Percentiles rank a stretch among this genome's conserved stretches.
Conservation (phyloP, 345 rosid species). For the Boechera divaricarpa region DNA sequence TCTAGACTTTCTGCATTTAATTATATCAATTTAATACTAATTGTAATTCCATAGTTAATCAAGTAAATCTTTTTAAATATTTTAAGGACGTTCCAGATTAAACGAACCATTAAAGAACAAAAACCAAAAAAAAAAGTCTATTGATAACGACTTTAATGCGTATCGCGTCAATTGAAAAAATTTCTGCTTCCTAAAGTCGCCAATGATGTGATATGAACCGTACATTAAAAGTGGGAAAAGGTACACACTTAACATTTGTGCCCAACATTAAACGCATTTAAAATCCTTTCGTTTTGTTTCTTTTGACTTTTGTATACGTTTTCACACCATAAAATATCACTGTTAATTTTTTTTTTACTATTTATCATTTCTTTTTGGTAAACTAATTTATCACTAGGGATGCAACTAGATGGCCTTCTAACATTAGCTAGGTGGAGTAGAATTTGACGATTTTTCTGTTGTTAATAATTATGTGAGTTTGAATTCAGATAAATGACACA, state of each 20-base stretch:
- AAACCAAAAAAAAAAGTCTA: slow-evolving; percentile 7
- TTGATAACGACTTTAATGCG: slow-evolving; percentile 44
- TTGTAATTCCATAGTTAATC: neutral
- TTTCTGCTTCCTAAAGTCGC: slow-evolving; percentile 10
- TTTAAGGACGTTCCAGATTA: slow-evolving; percentile 41
- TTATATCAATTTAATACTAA: slow-evolving; percentile 12
- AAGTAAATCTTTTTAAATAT: neutral
- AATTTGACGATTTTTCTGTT: neutral
- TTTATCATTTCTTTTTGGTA: neutral
- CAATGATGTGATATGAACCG: slow-evolving; percentile 37
- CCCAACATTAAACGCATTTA: slow-evolving; percentile 27
- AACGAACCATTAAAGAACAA: slow-evolving; percentile 31
- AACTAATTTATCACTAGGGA: neutral
- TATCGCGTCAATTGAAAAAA: slow-evolving; percentile 31
- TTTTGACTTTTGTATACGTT: slow-evolving; percentile 37
- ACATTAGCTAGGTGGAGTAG: neutral
- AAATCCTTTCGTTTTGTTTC: neutral
- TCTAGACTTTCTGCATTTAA: slow-evolving; percentile 22
- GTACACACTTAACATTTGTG: slow-evolving; percentile 39
- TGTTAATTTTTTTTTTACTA: neutral
- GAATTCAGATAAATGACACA: neutral
- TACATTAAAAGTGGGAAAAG: slow-evolving; percentile 37
- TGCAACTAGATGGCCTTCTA: neutral
- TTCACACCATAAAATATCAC: neutral
- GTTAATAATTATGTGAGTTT: neutral